Evolutionary conservation across 1,284 basidiomycete genomes (phyloP), one percentile per base, ranked within the genome.

Genomic region (Anthracocystis walkeri): DNA sequence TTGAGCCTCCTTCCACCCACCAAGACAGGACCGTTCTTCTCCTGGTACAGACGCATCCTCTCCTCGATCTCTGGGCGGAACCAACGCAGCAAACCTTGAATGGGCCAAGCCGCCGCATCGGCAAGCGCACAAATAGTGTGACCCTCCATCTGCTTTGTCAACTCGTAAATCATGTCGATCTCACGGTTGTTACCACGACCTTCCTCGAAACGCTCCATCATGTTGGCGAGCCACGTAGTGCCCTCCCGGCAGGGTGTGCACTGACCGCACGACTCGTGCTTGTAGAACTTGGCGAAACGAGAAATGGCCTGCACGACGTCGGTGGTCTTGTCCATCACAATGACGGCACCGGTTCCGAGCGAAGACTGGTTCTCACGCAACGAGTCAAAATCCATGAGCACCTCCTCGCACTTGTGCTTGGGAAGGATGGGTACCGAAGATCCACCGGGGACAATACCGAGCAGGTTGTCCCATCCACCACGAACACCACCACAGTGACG

Each of bases 201-300:
- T 83, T 93, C 92, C 42, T 92, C 92, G 87, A 95, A 90, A 25
- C 79, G 72, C 82, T 79, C 66, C 83, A 85, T 84, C 81, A 85
- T 85, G 75, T 81, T 83, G 58, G 71, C 71, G 16, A 84, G 59
- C 83, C 83, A 85, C n/a, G 81, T 81, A 33, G 83, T 85, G 29
- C 95, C 95, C 85, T 97, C 95, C 80, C 95, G 89, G 86, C 95
- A 97, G 2, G 95, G 95, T 7, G 96, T 98, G 86, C 95, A 99
- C 86, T 98, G 97, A 23, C 97, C 97, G 83, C 96, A 99, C 5
- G 94, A 96, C 86, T 98, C 97, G 88, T 98, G 96, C 87, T 97
- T 97, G 81, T 82, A 83, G 68, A 84, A 83, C 60, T 79, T 83
- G 64, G 94, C 89, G 88, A 98, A 97, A 50, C 95, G 92, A 12